phyloP scores from a whole-genome alignment of 1,284 basidiomycete species.

The Trametes versicolor region DNA sequence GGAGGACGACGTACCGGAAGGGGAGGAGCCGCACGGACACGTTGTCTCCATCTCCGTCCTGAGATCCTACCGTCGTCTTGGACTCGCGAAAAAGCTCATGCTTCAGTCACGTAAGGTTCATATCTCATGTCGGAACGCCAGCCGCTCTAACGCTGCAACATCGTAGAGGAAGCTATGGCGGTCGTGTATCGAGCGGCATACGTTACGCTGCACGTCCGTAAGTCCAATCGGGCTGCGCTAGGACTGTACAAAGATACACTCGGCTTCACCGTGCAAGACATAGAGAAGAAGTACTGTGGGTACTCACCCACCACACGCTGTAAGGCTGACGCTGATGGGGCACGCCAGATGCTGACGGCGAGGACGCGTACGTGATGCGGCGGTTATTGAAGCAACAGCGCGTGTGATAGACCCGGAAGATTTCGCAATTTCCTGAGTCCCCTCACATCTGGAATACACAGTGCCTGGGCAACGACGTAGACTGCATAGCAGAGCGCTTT shows the following conservation, averaged over 20 bases:
- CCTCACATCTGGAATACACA: too few relatives aligned
- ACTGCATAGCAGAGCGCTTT: too few relatives aligned
- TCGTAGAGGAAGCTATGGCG: slow-evolving; percentile 84
- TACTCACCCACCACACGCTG: slow-evolving; percentile 31
- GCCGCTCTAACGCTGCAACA: background rate
- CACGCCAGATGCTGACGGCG: slow-evolving; percentile 81
- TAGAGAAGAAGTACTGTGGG: slow-evolving; percentile 88
- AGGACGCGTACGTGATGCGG: slow-evolving; percentile 92
- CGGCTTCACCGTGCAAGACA: slow-evolving; percentile 79
- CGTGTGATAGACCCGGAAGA: slow-evolving; percentile 14
- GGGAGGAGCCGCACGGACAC: slow-evolving; percentile 79
- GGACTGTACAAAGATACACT: slow-evolving; percentile 85
- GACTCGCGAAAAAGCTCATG: slow-evolving; percentile 91
- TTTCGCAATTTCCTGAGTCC: too few relatives aligned
- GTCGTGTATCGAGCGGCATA: slow-evolving; percentile 78
- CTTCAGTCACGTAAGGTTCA: slow-evolving; percentile 75
- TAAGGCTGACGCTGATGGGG: background rate
- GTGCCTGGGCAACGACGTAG: too few relatives aligned
- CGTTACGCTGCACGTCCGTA: slow-evolving; percentile 87
- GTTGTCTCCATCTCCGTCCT: slow-evolving; percentile 93
- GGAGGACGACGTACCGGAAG: slow-evolving; percentile 76
- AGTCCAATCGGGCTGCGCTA: slow-evolving; percentile 87
- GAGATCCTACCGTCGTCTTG: slow-evolving; percentile 84
- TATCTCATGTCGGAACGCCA: slow-evolving; percentile 17
- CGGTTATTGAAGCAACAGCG: slow-evolving; percentile 58